Percentiles rank a stretch among this genome's conserved stretches.
These are phyloP conservation scores for Penstemon newberryi DNA, from an alignment of 257 asterid species.

Conservation along the genomic window DNA sequence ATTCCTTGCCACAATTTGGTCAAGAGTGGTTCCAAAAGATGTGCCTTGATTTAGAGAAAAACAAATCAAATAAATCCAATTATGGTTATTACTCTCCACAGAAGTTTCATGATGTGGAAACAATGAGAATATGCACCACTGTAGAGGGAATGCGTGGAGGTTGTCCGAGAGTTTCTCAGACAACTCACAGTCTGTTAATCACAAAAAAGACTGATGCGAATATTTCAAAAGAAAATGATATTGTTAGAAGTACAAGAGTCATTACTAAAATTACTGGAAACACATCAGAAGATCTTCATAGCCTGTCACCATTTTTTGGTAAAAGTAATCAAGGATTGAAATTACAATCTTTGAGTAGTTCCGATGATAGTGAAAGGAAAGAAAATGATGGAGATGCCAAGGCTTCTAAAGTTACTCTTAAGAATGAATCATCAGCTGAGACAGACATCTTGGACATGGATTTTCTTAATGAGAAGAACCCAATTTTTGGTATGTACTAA, in stretches of 20 bases:
- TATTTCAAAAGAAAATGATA: constrained; percentile 33
- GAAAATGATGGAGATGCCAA: constrained; percentile 30
- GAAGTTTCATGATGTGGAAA: constrained; percentile 39
- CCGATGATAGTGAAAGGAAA: constrained; percentile 42
- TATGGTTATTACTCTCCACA: constrained; percentile 30
- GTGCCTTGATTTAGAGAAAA: constrained; percentile 24
- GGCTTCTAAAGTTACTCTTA: constrained; percentile 32
- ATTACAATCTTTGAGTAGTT: constrained; percentile 45
- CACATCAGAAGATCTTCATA: constrained; percentile 25
- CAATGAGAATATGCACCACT: constrained; percentile 52
- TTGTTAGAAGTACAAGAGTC: constrained; percentile 28
- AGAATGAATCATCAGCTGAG: constrained; percentile 73
- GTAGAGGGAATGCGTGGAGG: constrained; percentile 28
- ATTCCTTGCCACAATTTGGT: constrained; percentile 18
- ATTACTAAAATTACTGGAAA: constrained; percentile 30
- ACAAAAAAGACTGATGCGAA: constrained; percentile 41
- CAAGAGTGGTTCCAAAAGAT: constrained; percentile 33
- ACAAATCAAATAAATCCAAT: constrained; percentile 25
- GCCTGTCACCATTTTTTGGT: constrained; percentile 34
- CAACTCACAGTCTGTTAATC: constrained; percentile 47
- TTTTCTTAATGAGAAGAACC: constrained; percentile 39
- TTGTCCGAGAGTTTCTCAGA: constrained; percentile 53
- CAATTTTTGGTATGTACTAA: constrained; percentile 37
- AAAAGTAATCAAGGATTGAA: constrained; percentile 29
- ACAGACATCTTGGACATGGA: constrained; percentile 61